Base-by-base conservation (phyloP, 225 moss, liverwort and hornwort genomes). In the Sphagnum tenellum region DNA sequence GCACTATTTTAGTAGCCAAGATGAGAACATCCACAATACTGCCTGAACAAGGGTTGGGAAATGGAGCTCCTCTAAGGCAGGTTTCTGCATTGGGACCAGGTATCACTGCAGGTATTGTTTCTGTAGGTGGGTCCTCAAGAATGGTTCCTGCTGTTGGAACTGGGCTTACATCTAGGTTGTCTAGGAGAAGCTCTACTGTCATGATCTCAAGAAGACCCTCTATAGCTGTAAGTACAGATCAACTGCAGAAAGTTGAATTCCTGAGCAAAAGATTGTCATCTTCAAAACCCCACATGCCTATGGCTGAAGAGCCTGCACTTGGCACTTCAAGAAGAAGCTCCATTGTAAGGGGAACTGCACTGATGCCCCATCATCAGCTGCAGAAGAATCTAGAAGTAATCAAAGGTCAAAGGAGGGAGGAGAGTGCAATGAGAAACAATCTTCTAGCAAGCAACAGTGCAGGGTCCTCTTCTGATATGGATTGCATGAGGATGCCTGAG, bases 351-450 rank as follows among this genome's bases (percentile, higher is more conserved):
- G 29, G 29, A 11, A 48, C 29, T 29, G 29, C 63, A 56, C 58
- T 62, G 2, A 7, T 70, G 55, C 2, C 66, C 10, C 52, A 59
- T 2, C 29, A 79, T 64, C 69, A 79, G 47, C 29, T 72, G 5
- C 70, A 72, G 44, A 72, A 72, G 2, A 75, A 72, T 69, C 14
- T 79, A 57, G 70, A 79, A 57, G 61, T 10, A 5, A 12, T 75
- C 64, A 69, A 73, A 64, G 57, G 51, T 45, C 69, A 79, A 50
- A 79, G 66, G 9, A 66, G 60, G 45, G 70, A 72, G 66, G 72
- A 57, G 0, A 70, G 59, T 49, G 49, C 57, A 13, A 59, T 69
- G 51, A 67, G 52, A 8, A 66, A 69, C n/a, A 62, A 55, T 6
- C 44, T 72, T 12, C 48, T 70, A 67, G 67, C 67, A 50, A 49